Evolutionary conservation across 2,329 filamentous ascomycete genomes (phyloP).

Genomic region (Alternaria sp.): DNA sequence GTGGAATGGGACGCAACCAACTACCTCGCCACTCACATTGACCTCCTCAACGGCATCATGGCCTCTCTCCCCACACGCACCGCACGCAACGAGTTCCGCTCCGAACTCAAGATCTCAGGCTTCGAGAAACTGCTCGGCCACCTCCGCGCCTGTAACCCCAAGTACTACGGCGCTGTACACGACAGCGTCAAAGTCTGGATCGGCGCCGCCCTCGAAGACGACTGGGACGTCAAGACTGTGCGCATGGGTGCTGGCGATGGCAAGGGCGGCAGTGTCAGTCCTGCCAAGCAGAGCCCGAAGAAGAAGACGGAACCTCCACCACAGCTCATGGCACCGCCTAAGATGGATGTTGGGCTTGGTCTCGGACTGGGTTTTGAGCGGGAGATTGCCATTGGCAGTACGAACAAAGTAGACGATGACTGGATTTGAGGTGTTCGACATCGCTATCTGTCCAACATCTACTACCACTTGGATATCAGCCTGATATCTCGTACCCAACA

Average conservation of each 20-base stretch:
- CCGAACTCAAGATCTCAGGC: constrained; percentile 79
- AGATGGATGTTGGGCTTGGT: constrained; percentile 42
- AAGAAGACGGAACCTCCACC: constrained; percentile 47
- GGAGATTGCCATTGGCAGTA: constrained; percentile 27
- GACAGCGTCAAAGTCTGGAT: constrained; percentile 90
- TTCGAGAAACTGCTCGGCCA: constrained; percentile 89
- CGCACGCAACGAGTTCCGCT: constrained; percentile 79
- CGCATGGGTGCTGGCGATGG: constrained; percentile 67
- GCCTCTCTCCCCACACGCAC: constrained; percentile 74
- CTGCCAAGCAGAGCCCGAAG: constrained; percentile 51
- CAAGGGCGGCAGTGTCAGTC: constrained; percentile 37
- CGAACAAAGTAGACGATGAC: constrained; percentile 31
- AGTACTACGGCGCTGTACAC: constrained; percentile 93
- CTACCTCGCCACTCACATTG: constrained; percentile 89
- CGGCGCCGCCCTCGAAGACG: constrained; percentile 82
- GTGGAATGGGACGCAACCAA: constrained; percentile 99
- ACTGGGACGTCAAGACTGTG: constrained; percentile 83
- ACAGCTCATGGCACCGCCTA: constrained; percentile 48
- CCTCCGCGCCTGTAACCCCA: constrained; percentile 92
- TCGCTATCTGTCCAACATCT: background rate
- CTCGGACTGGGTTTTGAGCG: constrained; percentile 41
- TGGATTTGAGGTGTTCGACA: constrained; percentile 36
- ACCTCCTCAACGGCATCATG: constrained; percentile 88
- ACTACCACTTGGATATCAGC: background rate
- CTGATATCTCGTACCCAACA: background rate